A percentile compares a stretch with the other conserved stretches of the same genome.
These are phyloP conservation scores for Neocucurbitaria cava DNA, from an alignment of 2,329 filamentous ascomycete genomes.

Conservation along the genomic window DNA sequence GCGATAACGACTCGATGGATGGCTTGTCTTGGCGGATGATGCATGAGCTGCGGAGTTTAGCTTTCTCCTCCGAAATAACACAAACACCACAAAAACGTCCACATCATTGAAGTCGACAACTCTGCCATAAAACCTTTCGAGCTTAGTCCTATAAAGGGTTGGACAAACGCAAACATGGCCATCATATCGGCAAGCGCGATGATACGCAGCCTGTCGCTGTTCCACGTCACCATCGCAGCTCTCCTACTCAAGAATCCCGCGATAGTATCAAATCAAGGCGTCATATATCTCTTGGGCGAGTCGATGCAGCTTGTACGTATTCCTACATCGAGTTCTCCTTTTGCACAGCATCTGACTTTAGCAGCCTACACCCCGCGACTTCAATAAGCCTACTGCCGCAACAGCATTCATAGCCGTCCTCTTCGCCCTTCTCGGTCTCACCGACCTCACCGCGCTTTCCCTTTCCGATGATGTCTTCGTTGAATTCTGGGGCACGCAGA, in stretches of 20 bases:
- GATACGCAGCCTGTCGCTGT: slow-evolving; percentile 80
- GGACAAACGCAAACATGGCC: slow-evolving; percentile 65
- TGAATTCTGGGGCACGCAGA: slow-evolving; percentile 58
- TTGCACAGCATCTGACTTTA: slow-evolving; percentile 2
- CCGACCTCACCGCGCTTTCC: slow-evolving; percentile 56
- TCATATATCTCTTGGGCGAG: slow-evolving; percentile 83
- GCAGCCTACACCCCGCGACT: slow-evolving; percentile 70
- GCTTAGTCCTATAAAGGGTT: background rate
- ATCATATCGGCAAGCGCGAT: slow-evolving; percentile 81
- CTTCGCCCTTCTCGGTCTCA: slow-evolving; percentile 64
- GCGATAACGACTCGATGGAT: background rate
- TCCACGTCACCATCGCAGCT: slow-evolving; percentile 83
- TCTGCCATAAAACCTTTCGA: background rate
- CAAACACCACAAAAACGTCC: slow-evolving; percentile 1
- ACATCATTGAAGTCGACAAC: background rate
- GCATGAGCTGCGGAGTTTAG: slow-evolving; percentile 21
- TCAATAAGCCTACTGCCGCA: slow-evolving; percentile 72
- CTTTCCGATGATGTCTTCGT: slow-evolving; percentile 53
- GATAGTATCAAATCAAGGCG: slow-evolving; percentile 76
- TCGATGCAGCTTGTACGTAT: slow-evolving; percentile 77
- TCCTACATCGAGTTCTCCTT: background rate
- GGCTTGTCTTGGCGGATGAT: slow-evolving; percentile 5
- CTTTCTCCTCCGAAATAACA: slow-evolving; percentile 19
- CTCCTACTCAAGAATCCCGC: slow-evolving; percentile 80
- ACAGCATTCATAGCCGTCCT: slow-evolving; percentile 73